These are phyloP conservation scores for Cladosporium sp. DNA, from an alignment of 2,329 filamentous ascomycete species.

Conservation along the genomic window DNA sequence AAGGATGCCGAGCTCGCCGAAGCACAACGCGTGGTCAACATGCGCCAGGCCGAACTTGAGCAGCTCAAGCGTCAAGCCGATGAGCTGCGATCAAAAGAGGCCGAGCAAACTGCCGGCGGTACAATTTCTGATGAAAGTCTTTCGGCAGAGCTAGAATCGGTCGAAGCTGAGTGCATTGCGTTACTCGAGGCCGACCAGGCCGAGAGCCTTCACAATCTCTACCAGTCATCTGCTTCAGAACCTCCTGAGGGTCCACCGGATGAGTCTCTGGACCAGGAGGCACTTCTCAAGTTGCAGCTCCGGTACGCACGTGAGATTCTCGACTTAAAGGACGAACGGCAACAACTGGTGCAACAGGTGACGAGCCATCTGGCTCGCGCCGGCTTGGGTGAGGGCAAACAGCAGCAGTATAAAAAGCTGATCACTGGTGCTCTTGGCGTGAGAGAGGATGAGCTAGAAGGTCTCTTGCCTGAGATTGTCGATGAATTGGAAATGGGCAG, in stretches of 20 bases:
- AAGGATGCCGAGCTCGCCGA: constrained; percentile 54
- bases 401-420: constrained; percentile 56
- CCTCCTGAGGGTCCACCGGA: constrained; percentile 41
- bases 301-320: constrained; percentile 55
- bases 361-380: constrained; percentile 63
- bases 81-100: constrained; percentile 50
- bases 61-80: constrained; percentile 50
- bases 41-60: constrained; percentile 64
- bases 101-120: constrained; percentile 41
- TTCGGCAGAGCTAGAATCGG: constrained; percentile 29
- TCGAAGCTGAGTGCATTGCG: constrained; percentile 38
- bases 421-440: constrained; percentile 64
- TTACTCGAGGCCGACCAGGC: constrained; percentile 43
- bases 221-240: constrained; percentile 15
- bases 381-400: constrained; percentile 56
- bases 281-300: constrained; percentile 51
- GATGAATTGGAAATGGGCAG: constrained; percentile 39
- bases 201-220: constrained; percentile 26
- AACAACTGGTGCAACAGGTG: constrained; percentile 61
- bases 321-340: constrained; percentile 55
- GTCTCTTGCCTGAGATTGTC: constrained; percentile 50
- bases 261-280: constrained; percentile 33
- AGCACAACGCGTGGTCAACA: constrained; percentile 45
- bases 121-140: constrained; percentile 35
- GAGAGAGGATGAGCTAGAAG: constrained; percentile 64